phyloP scores from a whole-genome alignment of 176 grass and related monocot genomes.

The Aegilops umbellulata region DNA sequence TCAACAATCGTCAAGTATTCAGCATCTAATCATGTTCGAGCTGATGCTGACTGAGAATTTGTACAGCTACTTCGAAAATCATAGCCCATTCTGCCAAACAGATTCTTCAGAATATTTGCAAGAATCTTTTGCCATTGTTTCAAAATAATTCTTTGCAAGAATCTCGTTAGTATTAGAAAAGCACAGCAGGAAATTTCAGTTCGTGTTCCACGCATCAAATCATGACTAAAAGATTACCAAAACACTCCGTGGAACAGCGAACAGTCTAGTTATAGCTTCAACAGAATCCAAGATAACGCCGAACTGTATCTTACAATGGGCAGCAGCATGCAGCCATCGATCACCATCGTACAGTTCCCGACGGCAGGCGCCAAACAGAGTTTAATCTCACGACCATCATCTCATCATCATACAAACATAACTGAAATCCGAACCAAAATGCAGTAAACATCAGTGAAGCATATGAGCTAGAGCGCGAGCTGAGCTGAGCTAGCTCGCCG shows the following conservation, averaged over 20 bases:
- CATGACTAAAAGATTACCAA: background rate
- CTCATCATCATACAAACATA: conserved; percentile 42
- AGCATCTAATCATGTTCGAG: background rate
- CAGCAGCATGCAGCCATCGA: background rate
- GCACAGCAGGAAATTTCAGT: background rate
- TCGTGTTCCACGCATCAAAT: background rate
- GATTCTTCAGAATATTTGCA: background rate
- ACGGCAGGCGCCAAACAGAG: background rate
- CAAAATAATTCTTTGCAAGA: too few relatives aligned
- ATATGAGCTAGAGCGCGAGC: conserved; percentile 1
- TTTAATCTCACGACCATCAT: conserved; percentile 12
- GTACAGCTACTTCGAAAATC: background rate
- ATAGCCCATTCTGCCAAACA: too few relatives aligned
- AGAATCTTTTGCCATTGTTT: too few relatives aligned
- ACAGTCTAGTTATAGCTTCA: background rate
- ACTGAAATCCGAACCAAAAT: conserved; percentile 41
- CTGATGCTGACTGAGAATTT: background rate
- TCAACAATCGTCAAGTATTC: background rate
- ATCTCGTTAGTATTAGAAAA: background rate
- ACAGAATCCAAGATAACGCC: conserved; percentile 1
- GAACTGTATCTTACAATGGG: conserved; percentile 34
- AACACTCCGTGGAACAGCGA: background rate
- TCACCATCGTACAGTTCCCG: background rate
- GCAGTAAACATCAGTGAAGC: conserved; percentile 23
- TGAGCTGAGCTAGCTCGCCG: conserved; percentile 22